phyloP scores from a whole-genome alignment of 2,329 filamentous ascomycete species.

The Ophiostoma sp. region DNA sequence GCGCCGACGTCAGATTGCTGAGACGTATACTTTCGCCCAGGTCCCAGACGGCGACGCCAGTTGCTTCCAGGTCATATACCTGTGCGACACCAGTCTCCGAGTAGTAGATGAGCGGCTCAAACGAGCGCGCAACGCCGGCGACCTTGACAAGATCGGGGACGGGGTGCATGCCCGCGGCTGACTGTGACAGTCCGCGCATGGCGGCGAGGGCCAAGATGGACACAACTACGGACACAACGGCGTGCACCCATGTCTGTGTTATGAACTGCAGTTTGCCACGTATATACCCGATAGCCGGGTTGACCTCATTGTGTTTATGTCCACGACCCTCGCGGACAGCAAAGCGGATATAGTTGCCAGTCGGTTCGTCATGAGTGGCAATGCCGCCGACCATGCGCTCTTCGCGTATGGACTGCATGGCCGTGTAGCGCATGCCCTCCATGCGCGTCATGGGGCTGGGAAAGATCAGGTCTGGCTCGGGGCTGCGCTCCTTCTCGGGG shows the following conservation, averaged over 20 bases:
- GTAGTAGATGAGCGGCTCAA: constrained; percentile 92
- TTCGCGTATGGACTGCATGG: constrained; percentile 26
- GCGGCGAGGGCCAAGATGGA: constrained; percentile 60
- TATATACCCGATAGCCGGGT: constrained; percentile 62
- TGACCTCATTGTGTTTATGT: constrained; percentile 69
- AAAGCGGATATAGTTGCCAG: constrained; percentile 68
- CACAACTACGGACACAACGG: constrained; percentile 57
- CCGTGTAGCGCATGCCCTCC: constrained; percentile 12
- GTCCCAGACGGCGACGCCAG: constrained; percentile 90
- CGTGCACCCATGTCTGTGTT: constrained; percentile 64
- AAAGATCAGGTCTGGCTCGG: constrained; percentile 42
- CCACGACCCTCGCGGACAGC: constrained; percentile 84
- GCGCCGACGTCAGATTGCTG: constrained; percentile 86
- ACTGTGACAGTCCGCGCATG: constrained; percentile 62
- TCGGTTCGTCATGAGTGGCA: constrained; percentile 1
- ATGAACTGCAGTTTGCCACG: constrained; percentile 54
- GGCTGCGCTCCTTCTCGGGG: constrained; percentile 50
- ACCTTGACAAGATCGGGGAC: constrained; percentile 87
- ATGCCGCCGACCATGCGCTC: constrained; percentile 22
- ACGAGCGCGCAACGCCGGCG: constrained; percentile 80
- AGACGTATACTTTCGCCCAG: constrained; percentile 82
- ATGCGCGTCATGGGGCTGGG: constrained; percentile 14
- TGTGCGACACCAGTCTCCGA: constrained; percentile 84
- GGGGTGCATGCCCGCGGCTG: constrained; percentile 55
- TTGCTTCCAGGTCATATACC: constrained; percentile 82